Conservation (phyloP, 108 stramenopile species). For the Cyclotella sp. region DNA sequence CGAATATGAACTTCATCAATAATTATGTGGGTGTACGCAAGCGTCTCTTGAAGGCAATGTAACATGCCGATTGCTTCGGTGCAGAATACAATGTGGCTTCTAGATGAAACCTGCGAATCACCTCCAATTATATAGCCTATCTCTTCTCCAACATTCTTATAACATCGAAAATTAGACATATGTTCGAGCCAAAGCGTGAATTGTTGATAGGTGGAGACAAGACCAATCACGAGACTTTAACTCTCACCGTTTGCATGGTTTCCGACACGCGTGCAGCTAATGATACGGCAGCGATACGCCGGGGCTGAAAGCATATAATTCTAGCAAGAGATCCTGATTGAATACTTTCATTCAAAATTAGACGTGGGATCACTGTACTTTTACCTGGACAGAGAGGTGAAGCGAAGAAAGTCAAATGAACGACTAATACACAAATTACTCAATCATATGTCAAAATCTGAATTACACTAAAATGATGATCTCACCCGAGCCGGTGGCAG, state of each 20-base stretch:
- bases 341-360: not conserved
- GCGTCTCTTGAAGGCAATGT: not conserved
- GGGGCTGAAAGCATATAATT: not conserved
- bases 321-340: not conserved
- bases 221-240: not conserved
- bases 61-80: not conserved
- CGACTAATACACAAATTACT: not conserved
- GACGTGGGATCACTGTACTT: slow-evolving; percentile 1
- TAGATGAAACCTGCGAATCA: not conserved
- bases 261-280: not conserved
- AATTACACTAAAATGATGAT: not conserved
- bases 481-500: not conserved
- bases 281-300: not conserved
- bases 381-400: not conserved
- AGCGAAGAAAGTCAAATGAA: too few relatives aligned
- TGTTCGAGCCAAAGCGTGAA: too few relatives aligned
- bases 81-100: not conserved
- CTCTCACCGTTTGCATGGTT: slow-evolving; percentile 1
- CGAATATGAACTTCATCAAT: not conserved
- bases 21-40: not conserved
- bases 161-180: not conserved
- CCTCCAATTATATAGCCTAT: not conserved
- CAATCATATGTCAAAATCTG: not conserved
- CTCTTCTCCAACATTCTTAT: not conserved
- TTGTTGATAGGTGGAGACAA: too few relatives aligned